Conservation (phyloP, 164 flowering plant genomes). For the Berberis thunbergii region DNA sequence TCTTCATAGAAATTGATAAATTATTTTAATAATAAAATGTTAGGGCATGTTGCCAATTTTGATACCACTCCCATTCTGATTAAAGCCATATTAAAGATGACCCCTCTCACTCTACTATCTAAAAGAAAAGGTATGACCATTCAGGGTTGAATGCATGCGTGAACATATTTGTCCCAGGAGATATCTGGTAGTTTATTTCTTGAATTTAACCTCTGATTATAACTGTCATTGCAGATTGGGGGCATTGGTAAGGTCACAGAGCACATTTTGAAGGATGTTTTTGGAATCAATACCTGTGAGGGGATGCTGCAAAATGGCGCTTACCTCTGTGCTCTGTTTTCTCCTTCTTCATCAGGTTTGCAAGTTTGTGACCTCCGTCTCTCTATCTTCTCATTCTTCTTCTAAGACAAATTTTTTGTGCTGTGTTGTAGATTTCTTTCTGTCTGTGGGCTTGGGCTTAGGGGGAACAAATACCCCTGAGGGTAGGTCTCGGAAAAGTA, state of each 20-base stretch:
- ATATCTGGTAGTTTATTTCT: too few species aligned
- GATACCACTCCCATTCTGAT: too few species aligned
- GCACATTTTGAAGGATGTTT: slow-evolving; percentile 52
- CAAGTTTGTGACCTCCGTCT: slow-evolving; percentile 1
- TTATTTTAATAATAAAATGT: too few species aligned
- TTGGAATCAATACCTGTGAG: slow-evolving; percentile 83
- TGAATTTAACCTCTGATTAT: too few species aligned
- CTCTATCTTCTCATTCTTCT: background rate
- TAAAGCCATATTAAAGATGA: too few species aligned
- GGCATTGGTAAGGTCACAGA: slow-evolving; percentile 99
- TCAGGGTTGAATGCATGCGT: too few species aligned
- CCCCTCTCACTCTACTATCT: too few species aligned
- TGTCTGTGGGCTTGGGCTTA: slow-evolving; percentile 83
- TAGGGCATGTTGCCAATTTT: too few species aligned
- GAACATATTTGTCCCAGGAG: too few species aligned
- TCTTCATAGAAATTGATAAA: too few species aligned
- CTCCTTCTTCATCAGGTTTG: slow-evolving; percentile 73
- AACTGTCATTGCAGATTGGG: slow-evolving; percentile 52
- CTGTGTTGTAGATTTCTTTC: slow-evolving; percentile 63
- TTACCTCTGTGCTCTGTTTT: slow-evolving; percentile 76
- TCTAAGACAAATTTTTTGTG: background rate
- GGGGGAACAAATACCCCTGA: slow-evolving; percentile 68
- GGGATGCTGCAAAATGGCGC: slow-evolving; percentile 73
- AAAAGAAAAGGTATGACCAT: too few species aligned
- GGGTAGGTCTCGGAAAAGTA: slow-evolving; percentile 57